Evolutionary conservation across 306 rosid species (phyloP).

Genomic region (Prunus persica): DNA sequence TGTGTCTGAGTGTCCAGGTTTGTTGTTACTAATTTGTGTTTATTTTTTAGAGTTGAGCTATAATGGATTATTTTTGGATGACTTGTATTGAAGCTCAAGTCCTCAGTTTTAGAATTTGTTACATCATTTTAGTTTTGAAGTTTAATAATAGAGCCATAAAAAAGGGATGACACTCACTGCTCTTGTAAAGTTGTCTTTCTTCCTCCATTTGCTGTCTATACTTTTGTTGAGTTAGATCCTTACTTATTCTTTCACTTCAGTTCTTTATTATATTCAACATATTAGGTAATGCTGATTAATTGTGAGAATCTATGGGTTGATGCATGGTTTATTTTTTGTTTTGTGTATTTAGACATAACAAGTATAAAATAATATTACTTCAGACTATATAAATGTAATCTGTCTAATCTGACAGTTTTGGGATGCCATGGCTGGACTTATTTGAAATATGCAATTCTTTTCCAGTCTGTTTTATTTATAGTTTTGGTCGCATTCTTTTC

Average conservation of each 20-base stretch:
- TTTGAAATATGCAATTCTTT: background rate
- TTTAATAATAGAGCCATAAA: background rate
- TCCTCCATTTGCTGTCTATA: background rate
- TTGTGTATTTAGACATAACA: background rate
- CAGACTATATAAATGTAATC: background rate
- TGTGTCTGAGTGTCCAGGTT: constrained; percentile 80
- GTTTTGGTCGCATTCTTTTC: constrained; percentile 5
- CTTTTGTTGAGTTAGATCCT: background rate
- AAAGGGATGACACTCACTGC: background rate
- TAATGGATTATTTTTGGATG: background rate
- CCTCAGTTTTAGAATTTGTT: background rate
- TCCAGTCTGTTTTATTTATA: background rate
- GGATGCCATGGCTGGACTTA: background rate
- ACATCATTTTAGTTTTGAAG: background rate
- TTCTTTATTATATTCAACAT: background rate
- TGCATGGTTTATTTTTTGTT: background rate
- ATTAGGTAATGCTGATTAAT: background rate
- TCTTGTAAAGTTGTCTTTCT: background rate
- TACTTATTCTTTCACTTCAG: no score
- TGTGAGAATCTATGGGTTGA: background rate
- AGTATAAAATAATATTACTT: background rate
- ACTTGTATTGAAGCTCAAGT: background rate
- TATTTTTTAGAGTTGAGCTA: background rate
- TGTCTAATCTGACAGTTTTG: background rate
- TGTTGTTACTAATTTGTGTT: constrained; percentile 12